phyloP scores from a whole-genome alignment of 2,329 filamentous ascomycete species.

The Didymosphaeria variabile region DNA sequence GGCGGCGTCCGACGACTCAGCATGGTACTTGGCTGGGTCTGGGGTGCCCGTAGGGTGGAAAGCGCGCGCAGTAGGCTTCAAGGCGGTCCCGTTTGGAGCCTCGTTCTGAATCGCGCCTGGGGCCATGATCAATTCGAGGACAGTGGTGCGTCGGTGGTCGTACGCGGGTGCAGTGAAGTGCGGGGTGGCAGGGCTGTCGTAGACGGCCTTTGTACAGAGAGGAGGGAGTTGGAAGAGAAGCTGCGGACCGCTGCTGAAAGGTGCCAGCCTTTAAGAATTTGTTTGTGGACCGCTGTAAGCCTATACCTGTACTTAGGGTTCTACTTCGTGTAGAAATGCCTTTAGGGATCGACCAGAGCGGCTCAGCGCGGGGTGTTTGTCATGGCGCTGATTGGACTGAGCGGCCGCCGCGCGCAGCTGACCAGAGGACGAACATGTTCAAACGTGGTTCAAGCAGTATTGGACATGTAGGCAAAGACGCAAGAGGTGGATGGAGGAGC shows the following conservation, averaged over 20 bases:
- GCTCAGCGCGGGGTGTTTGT: constrained; percentile 17
- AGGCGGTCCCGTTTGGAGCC: constrained; percentile 35
- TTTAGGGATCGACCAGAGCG: constrained; percentile 17
- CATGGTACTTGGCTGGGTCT: constrained; percentile 68
- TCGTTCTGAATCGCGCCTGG: constrained; percentile 45
- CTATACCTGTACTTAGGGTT: constrained; percentile 24
- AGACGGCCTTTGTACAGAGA: constrained; percentile 11
- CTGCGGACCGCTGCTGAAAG: constrained; percentile 7
- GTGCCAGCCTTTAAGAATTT: constrained; percentile 15
- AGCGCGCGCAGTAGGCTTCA: constrained; percentile 50
- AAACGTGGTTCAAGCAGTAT: background rate
- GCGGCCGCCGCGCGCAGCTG: background rate
- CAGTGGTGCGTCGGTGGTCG: constrained; percentile 14
- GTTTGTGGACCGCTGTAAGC: constrained; percentile 18
- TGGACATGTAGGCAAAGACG: background rate
- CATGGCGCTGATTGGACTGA: constrained; percentile 11
- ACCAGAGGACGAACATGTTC: constrained; percentile 1
- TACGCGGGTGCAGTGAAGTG: background rate
- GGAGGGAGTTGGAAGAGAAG: background rate
- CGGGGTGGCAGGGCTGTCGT: constrained; percentile 16
- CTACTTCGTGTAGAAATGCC: constrained; percentile 22
- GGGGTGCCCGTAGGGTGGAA: constrained; percentile 50
- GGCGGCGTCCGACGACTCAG: constrained; percentile 79
- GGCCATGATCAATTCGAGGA: constrained; percentile 38
- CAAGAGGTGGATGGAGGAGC: background rate